Evolutionary conservation across 2,329 filamentous ascomycete genomes (phyloP).

Genomic region (Neospermospora avenae): DNA sequence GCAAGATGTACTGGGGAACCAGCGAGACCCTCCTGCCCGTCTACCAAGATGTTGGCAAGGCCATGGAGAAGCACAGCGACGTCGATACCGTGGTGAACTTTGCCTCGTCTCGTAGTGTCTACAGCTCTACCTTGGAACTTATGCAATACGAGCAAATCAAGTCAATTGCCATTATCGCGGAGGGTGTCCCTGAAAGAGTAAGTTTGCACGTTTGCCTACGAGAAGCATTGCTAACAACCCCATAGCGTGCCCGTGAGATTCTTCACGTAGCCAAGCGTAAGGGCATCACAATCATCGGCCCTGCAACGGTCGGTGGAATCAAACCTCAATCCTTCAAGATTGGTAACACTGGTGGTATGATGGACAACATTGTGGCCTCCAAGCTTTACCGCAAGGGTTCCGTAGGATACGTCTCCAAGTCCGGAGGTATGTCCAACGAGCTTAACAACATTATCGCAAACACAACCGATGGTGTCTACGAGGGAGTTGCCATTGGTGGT

Average conservation of each 20-base stretch:
- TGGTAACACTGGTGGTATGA: slow-evolving; percentile 99
- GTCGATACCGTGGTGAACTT: slow-evolving; percentile 99
- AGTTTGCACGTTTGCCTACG: slow-evolving; percentile 40
- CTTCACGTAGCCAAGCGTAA: slow-evolving; percentile 96
- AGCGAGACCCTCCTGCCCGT: slow-evolving; percentile 98
- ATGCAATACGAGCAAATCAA: slow-evolving; percentile 97
- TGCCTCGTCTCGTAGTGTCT: slow-evolving; percentile 96
- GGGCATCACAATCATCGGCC: slow-evolving; percentile 98
- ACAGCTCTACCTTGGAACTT: slow-evolving; percentile 96
- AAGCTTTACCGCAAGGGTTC: slow-evolving; percentile 99
- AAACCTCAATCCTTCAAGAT: slow-evolving; percentile 99
- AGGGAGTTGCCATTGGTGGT: slow-evolving; percentile 99
- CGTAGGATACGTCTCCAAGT: slow-evolving; percentile 99
- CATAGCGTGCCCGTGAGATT: slow-evolving; percentile 92
- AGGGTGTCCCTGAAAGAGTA: slow-evolving; percentile 97
- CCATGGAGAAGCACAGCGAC: slow-evolving; percentile 92
- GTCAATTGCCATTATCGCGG: slow-evolving; percentile 98
- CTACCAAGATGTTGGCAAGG: slow-evolving; percentile 92
- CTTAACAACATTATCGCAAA: slow-evolving; percentile 99
- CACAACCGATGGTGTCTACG: slow-evolving; percentile 95
- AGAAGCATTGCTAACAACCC: slow-evolving; percentile 29
- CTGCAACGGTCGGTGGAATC: slow-evolving; percentile 97
- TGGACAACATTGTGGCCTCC: slow-evolving; percentile 99
- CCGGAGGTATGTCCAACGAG: slow-evolving; percentile 99
- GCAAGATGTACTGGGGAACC: slow-evolving; percentile 99